Base-by-base conservation (phyloP, 495 filamentous ascomycete species). In the Daldinia decipiens region DNA sequence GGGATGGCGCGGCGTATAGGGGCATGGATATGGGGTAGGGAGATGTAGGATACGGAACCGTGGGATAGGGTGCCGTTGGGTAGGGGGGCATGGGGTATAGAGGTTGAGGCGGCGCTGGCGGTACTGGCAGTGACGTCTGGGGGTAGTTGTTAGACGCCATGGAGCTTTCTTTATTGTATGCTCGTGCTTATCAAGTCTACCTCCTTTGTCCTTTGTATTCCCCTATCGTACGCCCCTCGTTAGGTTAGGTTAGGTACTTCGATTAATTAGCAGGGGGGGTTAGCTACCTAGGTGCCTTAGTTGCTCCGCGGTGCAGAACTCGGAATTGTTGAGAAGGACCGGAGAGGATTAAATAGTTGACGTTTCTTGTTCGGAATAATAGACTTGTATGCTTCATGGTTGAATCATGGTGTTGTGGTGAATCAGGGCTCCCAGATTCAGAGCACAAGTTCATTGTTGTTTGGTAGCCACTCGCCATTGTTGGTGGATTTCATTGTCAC, bases 371-470 rank as follows among this genome's bases (percentile, higher is more conserved):
- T 3, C 43, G 2, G 19, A 24, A 47, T 11, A 24, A 24, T 12
- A 21, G 17, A 47, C 19, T 21, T 21, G 43, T 47, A 4, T 11
- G 43, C 8, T 21, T 36, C 34, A 21, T 47, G 8, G 17, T 47
- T 47, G 43, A 47, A 47, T 24, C 43, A 47, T 12, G 43, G 43
- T 47, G 43, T 47, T 24, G 9, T 47, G 9, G 43, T 47, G 43
- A 47, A 47, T 47, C 43, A 47, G 5, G 43, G 43, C 21, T 45
- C 40, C 43, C 2, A 47, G 43, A 47, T 47, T 47, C 43, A 47
- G 43, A 47, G 43, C 43, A 47, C 9, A 47, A 47, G 19, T 21
- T 8, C 21, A 47, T 47, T 47, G 43, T 47, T 47, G 43, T 47
- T n/a, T 2, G n/a, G 43, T 21, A 47, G 43, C 43, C 43, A 21